Percentiles rank a stretch among this genome's conserved stretches.
phyloP scores from a whole-genome alignment of 331 rosid species.

The Arachis monticola region DNA sequence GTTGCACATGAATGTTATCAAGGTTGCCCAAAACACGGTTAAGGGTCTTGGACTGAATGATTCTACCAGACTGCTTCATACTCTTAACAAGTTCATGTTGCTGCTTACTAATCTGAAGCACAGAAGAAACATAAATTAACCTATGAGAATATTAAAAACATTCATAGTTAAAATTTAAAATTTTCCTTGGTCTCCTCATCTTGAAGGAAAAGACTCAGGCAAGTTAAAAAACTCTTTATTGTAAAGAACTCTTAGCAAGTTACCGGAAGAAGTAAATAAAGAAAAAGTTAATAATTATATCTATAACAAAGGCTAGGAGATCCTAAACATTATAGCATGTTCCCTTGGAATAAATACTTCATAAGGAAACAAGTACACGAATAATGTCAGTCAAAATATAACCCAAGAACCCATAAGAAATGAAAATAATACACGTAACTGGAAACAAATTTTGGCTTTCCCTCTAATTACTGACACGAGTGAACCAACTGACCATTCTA shows the following conservation, averaged over 20 bases:
- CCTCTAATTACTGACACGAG: slow-evolving; percentile 30
- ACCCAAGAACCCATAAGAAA: neutral
- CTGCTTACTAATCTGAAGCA: slow-evolving; percentile 83
- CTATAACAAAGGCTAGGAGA: slow-evolving; percentile 4
- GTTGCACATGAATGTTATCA: slow-evolving; percentile 70
- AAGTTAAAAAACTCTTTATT: no score
- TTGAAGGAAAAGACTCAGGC: slow-evolving; percentile 7
- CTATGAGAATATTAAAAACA: neutral
- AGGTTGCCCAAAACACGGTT: slow-evolving; percentile 85
- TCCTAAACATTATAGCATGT: slow-evolving; percentile 5
- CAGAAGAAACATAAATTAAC: slow-evolving; percentile 33
- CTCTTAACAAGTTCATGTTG: slow-evolving; percentile 88
- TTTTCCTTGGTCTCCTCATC: slow-evolving; percentile 11
- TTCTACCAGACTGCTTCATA: slow-evolving; percentile 88
- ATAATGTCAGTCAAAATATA: slow-evolving; percentile 2
- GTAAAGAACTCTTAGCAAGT: no score
- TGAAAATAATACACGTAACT: slow-evolving; percentile 7
- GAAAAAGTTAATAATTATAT: neutral
- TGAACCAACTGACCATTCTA: slow-evolving; percentile 12
- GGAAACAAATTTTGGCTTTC: neutral
- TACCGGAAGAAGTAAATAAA: no score
- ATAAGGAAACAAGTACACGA: neutral
- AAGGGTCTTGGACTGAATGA: slow-evolving; percentile 78
- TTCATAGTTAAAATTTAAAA: slow-evolving; percentile 12
- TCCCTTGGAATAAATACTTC: neutral